These are phyloP conservation scores for Pythium rishiriense DNA, from an alignment of 352 stramenopile species.

Conservation along the genomic window DNA sequence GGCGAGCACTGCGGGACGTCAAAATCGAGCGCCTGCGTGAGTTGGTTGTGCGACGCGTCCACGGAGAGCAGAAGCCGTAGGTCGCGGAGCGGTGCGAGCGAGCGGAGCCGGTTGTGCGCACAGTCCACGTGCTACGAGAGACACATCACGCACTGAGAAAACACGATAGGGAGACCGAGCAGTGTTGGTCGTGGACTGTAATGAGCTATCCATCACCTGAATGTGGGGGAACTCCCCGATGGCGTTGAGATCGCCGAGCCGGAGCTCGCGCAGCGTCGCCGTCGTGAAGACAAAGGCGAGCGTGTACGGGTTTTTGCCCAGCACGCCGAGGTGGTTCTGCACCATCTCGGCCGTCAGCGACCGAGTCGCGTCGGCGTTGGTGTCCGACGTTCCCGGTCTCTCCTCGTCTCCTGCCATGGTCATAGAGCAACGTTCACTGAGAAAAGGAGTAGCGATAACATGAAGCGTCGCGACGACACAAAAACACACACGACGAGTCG, in stretches of 20 bases:
- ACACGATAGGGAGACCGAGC: background rate
- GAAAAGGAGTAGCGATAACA: too few relatives aligned
- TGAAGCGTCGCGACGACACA: background rate
- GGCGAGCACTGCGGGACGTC: constrained; percentile 57
- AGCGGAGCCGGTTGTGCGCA: constrained; percentile 47
- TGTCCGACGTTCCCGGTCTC: background rate
- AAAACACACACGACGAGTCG: background rate
- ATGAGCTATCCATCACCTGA: constrained; percentile 37
- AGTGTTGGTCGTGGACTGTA: background rate
- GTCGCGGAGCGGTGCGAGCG: constrained; percentile 45
- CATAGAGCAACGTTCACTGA: background rate
- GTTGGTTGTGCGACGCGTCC: constrained; percentile 57
- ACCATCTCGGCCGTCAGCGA: constrained; percentile 36
- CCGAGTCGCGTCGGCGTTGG: background rate
- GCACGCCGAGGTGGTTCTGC: constrained; percentile 39
- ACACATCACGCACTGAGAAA: background rate
- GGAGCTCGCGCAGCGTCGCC: constrained; percentile 38
- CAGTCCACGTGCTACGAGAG: constrained; percentile 54
- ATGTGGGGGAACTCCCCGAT: constrained; percentile 55
- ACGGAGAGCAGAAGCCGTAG: constrained; percentile 57
- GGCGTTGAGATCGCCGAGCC: constrained; percentile 41
- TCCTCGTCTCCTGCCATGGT: background rate
- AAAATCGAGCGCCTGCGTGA: constrained; percentile 64
- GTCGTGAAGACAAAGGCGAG: constrained; percentile 67
- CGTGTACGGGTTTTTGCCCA: constrained; percentile 68